Evolutionary conservation across 1,284 basidiomycete species (phyloP).

Genomic region (Rhodotorula mucilaginosa): DNA sequence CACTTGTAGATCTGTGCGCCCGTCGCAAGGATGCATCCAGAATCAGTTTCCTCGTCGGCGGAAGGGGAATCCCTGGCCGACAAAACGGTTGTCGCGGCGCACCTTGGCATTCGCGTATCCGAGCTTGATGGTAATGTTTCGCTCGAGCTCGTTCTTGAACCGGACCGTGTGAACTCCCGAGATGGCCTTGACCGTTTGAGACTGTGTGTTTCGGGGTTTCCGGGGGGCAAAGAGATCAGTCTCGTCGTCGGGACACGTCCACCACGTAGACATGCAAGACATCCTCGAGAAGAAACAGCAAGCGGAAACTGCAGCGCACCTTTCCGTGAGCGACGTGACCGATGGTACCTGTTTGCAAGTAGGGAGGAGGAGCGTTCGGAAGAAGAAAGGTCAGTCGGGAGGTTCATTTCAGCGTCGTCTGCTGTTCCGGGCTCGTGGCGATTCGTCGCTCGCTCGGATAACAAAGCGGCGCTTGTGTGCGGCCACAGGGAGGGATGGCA

Average conservation of each 20-base stretch:
- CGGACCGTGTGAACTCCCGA: conserved; percentile 98
- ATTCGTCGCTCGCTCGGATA: too few relatives aligned
- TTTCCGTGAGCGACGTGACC: conserved; percentile 66
- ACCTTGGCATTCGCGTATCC: conserved; percentile 93
- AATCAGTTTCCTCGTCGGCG: background rate
- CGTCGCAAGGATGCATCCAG: background rate
- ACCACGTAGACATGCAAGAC: too few relatives aligned
- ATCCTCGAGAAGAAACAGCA: conserved; percentile 50
- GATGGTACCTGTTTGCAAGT: conserved; percentile 67
- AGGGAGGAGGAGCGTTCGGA: too few relatives aligned
- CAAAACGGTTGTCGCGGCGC: background rate
- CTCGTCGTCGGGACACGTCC: too few relatives aligned
- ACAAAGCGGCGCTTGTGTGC: too few relatives aligned
- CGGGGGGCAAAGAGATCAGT: background rate
- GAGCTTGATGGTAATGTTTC: conserved; percentile 99
- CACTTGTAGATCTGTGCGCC: conserved; percentile 85
- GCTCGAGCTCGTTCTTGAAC: conserved; percentile 97
- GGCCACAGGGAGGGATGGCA: too few relatives aligned
- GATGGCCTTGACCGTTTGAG: conserved; percentile 97
- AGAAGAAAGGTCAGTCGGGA: background rate
- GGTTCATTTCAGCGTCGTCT: too few relatives aligned
- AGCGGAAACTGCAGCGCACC: background rate
- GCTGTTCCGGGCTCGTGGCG: too few relatives aligned
- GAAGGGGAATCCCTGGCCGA: background rate
- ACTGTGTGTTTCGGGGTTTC: conserved; percentile 49